phyloP scores from a whole-genome alignment of 768 basidiomycete species.

The Mycena haematopus region DNA sequence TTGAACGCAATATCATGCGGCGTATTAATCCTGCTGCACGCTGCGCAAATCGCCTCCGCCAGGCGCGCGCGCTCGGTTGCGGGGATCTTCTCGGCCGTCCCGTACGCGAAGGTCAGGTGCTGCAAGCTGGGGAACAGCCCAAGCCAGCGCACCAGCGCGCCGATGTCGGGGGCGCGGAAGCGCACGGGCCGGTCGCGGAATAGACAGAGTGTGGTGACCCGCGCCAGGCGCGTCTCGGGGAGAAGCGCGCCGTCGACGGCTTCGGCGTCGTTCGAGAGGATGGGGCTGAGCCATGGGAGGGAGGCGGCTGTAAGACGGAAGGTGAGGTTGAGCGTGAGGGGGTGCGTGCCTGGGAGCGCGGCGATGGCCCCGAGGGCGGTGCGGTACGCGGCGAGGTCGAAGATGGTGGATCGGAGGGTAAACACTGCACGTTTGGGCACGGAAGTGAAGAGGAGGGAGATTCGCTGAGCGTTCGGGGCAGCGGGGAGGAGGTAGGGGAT shows the following conservation, averaged over 20 bases:
- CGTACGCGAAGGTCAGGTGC: conserved; percentile 7
- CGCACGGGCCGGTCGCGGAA: background rate
- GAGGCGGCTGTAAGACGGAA: conserved; percentile 4
- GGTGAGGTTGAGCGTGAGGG: conserved; percentile 12
- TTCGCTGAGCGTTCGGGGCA: conserved; percentile 12
- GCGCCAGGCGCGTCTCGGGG: background rate
- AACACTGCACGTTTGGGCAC: background rate
- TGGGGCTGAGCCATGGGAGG: conserved; percentile 24
- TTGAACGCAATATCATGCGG: conserved; percentile 4
- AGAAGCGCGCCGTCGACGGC: background rate
- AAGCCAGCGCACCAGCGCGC: conserved; percentile 20
- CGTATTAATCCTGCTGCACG: background rate
- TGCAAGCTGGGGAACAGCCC: conserved; percentile 16
- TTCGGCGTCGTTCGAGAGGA: too few relatives aligned
- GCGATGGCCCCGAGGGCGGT: conserved; percentile 15
- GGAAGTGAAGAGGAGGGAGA: background rate
- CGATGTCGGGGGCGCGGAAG: conserved; percentile 13
- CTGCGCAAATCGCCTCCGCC: conserved; percentile 10
- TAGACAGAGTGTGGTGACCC: background rate
- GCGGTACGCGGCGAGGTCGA: conserved; percentile 18
- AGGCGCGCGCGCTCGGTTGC: background rate
- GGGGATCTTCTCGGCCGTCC: conserved; percentile 5
- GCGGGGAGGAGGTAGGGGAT: conserved; percentile 26
- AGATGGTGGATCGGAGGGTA: background rate
- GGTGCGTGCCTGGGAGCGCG: conserved; percentile 3